A percentile compares a stretch with the other conserved stretches of the same genome.
These are phyloP conservation scores for Sophora flavescens DNA, from an alignment of 306 rosid genomes.

Conservation along the genomic window DNA sequence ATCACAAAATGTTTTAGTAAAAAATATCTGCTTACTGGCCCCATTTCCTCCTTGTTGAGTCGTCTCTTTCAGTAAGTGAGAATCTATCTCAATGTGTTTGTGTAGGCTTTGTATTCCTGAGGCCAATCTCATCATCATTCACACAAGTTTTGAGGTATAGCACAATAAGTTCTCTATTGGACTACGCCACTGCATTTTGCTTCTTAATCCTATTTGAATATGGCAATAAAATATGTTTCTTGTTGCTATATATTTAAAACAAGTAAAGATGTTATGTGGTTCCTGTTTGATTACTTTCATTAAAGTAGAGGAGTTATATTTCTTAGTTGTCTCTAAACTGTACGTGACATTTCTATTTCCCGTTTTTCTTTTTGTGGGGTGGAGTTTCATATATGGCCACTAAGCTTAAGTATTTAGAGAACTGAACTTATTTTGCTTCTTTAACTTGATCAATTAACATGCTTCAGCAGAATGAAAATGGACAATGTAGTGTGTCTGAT, in stretches of 20 bases:
- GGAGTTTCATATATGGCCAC: neutral
- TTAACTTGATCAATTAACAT: constrained; percentile 44
- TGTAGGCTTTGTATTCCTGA: constrained; percentile 10
- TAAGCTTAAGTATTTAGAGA: constrained; percentile 39
- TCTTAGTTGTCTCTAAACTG: constrained; percentile 26
- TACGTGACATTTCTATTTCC: neutral
- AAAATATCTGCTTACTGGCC: constrained; percentile 3
- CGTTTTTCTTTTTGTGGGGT: neutral
- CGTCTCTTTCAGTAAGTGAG: constrained; percentile 27
- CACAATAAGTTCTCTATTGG: constrained; percentile 11
- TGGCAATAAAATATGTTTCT: constrained; percentile 27
- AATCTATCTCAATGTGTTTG: constrained; percentile 27
- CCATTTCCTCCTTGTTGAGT: neutral
- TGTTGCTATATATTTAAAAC: constrained; percentile 15
- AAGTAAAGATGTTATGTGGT: constrained; percentile 15
- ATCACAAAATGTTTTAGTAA: neutral
- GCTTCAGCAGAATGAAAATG: constrained; percentile 50
- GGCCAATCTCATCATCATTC: constrained; percentile 36
- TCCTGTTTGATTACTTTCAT: constrained; percentile 26
- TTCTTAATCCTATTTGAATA: constrained; percentile 20
- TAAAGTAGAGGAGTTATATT: neutral
- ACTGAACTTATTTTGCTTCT: constrained; percentile 42
- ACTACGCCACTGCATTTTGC: constrained; percentile 35
- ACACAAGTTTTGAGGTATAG: constrained; percentile 33
- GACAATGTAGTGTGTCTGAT: constrained; percentile 48